phyloP scores from a whole-genome alignment of 2,329 filamentous ascomycete genomes.

The Metarhizium rileyi region DNA sequence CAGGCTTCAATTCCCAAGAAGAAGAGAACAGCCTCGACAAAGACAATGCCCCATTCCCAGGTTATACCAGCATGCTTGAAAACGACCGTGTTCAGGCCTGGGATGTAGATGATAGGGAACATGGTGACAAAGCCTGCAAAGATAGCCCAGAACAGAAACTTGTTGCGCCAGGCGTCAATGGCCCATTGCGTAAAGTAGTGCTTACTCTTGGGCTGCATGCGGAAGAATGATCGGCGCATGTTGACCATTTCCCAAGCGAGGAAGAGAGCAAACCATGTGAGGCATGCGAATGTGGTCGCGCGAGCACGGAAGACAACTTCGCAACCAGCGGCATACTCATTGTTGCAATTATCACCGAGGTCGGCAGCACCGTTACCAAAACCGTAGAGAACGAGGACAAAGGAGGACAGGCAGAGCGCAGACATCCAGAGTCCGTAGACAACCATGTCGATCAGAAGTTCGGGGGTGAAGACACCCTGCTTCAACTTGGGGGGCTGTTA shows the following conservation, averaged over 20 bases:
- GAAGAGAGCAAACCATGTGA: conserved; percentile 67
- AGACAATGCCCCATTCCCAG: conserved; percentile 54
- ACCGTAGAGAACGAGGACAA: conserved; percentile 41
- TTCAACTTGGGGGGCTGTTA: conserved; percentile 18
- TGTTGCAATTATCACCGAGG: conserved; percentile 51
- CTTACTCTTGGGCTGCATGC: conserved; percentile 55
- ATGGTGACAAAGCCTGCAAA: conserved; percentile 34
- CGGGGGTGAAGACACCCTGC: conserved; percentile 52
- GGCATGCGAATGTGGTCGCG: conserved; percentile 59
- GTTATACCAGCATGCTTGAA: conserved; percentile 48
- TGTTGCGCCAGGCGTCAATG: conserved; percentile 56
- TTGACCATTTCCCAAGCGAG: conserved; percentile 68
- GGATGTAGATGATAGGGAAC: conserved; percentile 46
- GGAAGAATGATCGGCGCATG: conserved; percentile 61
- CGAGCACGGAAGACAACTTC: conserved; percentile 58
- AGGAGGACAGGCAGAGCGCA: conserved; percentile 43
- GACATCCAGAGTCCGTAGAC: conserved; percentile 60
- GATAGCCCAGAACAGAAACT: conserved; percentile 58
- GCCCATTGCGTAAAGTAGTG: conserved; percentile 57
- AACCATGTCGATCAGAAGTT: conserved; percentile 56
- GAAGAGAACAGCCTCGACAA: conserved; percentile 44
- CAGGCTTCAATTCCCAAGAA: conserved; percentile 47
- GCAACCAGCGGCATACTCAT: conserved; percentile 40
- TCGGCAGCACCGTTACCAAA: conserved; percentile 37
- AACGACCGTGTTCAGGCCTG: conserved; percentile 44